Evolutionary conservation across 2,329 filamentous ascomycete species (phyloP), one percentile per base, ranked within the genome.

Genomic region (Sodiomyces alkalinus): DNA sequence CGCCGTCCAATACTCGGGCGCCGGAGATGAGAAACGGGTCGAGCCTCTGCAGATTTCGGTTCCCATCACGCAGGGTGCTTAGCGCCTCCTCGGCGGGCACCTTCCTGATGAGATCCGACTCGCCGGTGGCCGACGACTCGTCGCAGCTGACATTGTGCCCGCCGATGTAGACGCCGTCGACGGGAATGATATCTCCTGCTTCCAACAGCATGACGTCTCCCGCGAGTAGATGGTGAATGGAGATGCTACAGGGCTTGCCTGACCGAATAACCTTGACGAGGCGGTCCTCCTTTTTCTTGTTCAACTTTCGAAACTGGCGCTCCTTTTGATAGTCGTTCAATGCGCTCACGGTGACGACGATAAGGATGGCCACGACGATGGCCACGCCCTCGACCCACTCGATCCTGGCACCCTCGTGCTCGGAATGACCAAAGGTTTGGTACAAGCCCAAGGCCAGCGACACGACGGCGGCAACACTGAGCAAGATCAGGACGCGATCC

Each of bases 11-110:
- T n/a, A 87, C 73, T 42, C 81, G 82, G 5, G 76, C 76, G 25
- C 80, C 80, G n/a, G 80, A 85, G 4, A 86, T 60, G 36, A 87
- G 82, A 48, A 87, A 87, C 0, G 80, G 80, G 41, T 86, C 80
- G 37, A 75, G 78, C 57, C 72, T 65, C 29, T 49, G 45, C 16
- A 27, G 28, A 4, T 41, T 42, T 10, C 41, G 56, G n/a, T 61
- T 55, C 19, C 53, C 58, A 20, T 60, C 54, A 26, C 62, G 53
- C 12, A 77, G 58, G 8, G 57, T 58, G 20, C 60, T 51, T 52
- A 65, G 69, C 26, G 74, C 72, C 25, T 69, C 61, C 9, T 68
- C 58, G 6, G 64, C 73, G 3, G 57, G 47, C 1, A 64, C 68
- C 50, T 86, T 86, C 41, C 68, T 74, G 22, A 85, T 56, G 7